Base-by-base conservation (phyloP, 345 rosid species). In the Anastatica hierochuntica region DNA sequence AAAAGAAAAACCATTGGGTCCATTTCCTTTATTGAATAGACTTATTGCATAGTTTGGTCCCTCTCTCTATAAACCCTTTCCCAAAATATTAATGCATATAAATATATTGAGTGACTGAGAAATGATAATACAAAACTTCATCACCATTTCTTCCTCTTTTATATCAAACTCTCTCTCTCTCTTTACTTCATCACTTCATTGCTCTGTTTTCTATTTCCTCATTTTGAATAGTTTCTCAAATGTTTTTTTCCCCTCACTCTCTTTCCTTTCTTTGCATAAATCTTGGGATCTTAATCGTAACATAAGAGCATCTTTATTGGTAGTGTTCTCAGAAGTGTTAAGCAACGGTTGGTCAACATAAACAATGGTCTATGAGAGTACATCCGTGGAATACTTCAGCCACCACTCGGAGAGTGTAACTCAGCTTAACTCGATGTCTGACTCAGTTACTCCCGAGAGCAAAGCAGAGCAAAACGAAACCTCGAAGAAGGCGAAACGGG, bases 401-500 rank as follows among this genome's bases (percentile, higher is more conserved):
- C 11, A n/a, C n/a, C n/a, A n/a, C n/a, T n/a, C n/a, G n/a, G n/a
- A n/a, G n/a, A n/a, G n/a, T n/a, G n/a, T n/a, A n/a, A 16, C 69
- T 33, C 38, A 46, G 56, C 42, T 12, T 27, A 60, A 49, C 63
- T 48, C 53, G 16, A 31, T 11, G 7, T 37, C 60, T 3, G 43
- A 33, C 63, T 35, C 63, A 7, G 49, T 40, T 49, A 31, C 38
- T 36, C 37, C 10, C 12, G 54, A 47, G 2, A 19, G 18, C 24
- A 49, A 64, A 56, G 12, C 30, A 14, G 68, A 50, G 48, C 47
- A 49, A 27, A 56, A 9, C 14, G 53, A 43, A 50, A 9, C 30
- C 10, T 8, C 29, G 5, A 50, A 64, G 17, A 51, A 61, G 44
- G 67, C 68, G 3, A 80, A 85, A 59, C 71, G 83, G 23, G 64